Conservation (phyloP, 257 asterid genomes). For the Cordia subcordata region DNA sequence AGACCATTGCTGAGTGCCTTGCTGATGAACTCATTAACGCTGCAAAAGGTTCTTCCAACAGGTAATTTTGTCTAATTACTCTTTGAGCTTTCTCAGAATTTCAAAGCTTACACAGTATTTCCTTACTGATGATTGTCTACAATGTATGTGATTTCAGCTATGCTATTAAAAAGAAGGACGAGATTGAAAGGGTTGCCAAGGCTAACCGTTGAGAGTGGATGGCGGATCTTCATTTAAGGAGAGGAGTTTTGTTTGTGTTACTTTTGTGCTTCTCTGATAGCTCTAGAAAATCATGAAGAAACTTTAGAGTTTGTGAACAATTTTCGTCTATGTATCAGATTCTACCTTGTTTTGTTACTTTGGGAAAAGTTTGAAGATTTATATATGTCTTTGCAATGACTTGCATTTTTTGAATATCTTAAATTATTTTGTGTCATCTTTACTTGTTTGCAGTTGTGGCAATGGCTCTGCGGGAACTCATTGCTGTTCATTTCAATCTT, state of each 20-base stretch:
- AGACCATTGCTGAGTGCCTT: conserved; percentile 36
- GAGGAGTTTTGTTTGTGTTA: conserved; percentile 17
- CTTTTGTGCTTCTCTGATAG: conserved; percentile 1
- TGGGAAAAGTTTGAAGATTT: neutral
- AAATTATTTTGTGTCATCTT: too few relatives aligned
- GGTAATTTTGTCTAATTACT: conserved; percentile 8
- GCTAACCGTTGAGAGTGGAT: conserved; percentile 57
- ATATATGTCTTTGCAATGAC: neutral
- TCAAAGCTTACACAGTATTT: neutral
- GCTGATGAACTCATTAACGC: conserved; percentile 38
- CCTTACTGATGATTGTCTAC: neutral
- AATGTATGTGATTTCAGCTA: conserved; percentile 38
- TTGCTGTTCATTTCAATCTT: too few relatives aligned
- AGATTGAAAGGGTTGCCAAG: conserved; percentile 91
- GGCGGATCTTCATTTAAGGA: neutral
- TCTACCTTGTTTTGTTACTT: neutral
- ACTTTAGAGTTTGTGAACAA: neutral
- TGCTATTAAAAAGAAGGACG: conserved; percentile 88
- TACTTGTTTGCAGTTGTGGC: too few relatives aligned
- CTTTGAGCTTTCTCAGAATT: neutral
- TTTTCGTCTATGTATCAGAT: neutral
- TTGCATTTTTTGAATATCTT: too few relatives aligned
- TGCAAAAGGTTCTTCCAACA: conserved; percentile 37
- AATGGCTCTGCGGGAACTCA: too few relatives aligned
- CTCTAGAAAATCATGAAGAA: conserved; percentile 7